Conservation (phyloP, 495 filamentous ascomycete species). For the Neurospora sp. region DNA sequence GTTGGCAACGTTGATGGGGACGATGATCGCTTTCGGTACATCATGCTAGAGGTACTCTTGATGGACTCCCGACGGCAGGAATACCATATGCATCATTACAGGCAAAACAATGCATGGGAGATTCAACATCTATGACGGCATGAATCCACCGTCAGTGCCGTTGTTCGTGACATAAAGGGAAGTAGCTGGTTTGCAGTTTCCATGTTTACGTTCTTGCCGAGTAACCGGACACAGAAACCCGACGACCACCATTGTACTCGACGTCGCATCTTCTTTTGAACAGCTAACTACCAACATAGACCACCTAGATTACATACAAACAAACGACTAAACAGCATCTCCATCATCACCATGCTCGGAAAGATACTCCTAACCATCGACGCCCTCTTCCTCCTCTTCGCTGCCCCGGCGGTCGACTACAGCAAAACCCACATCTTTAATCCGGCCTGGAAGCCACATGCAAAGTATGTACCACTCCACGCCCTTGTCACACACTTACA, state of each 20-base stretch:
- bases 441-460: constrained; percentile 46
- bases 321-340: background rate
- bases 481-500: background rate
- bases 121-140: background rate
- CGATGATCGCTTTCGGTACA: too few species aligned
- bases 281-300: background rate
- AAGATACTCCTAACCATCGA: constrained; percentile 36
- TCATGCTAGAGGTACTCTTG: too few species aligned
- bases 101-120: too few species aligned
- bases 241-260: background rate
- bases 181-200: background rate
- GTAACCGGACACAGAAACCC: background rate
- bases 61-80: too few species aligned
- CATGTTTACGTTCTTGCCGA: background rate
- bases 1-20: too few species aligned
- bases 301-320: background rate
- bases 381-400: constrained; percentile 30
- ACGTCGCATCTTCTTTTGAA: background rate
- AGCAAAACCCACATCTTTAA: constrained; percentile 46
- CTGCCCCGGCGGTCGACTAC: constrained; percentile 36
- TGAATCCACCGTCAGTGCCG: background rate
- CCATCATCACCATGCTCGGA: constrained; percentile 25
- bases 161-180: background rate
- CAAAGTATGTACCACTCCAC: constrained; percentile 23
- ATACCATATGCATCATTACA: too few species aligned